Base-by-base conservation (phyloP, 2,329 filamentous ascomycete species). In the Cordyceps tenuipes region DNA sequence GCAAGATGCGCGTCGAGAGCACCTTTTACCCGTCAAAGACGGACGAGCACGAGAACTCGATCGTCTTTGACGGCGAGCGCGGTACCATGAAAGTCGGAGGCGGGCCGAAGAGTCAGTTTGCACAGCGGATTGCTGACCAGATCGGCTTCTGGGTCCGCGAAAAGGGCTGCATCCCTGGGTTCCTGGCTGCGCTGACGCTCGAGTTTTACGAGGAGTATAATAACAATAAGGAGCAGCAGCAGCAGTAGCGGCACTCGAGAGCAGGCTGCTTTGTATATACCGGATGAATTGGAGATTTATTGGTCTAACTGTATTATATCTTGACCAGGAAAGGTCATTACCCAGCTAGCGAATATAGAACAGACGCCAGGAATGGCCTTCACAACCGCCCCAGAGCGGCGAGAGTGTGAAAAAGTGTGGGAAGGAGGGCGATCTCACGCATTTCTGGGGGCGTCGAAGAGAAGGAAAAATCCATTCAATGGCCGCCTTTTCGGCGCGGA, bases 11-110 rank as follows among this genome's bases (percentile, higher is more conserved):
- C 36, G 90, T 97, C 23, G 95, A 93, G 59, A 88, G 83, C 62
- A 88, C 93, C 65, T 95, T 93, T 70, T 89, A 89, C 70, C 88
- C 91, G 0, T 86, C 83, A 2, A 73, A 63, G 75, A 84, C 71
- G 70, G 84, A 89, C 59, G 86, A 89, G 68, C 84, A 90, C 70
- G 85, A 88, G 71, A 87, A 87, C 66, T 85, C 82, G 61, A 87
- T 88, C 62, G 85, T 96, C 0, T 97, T 97, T 71, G 91, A 96
- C 73, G 91, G 91, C 56, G 91, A 97, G 75, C 86, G 89, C 61
- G 94, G 93, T 8, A 97, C 92, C 1, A 99, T 99, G 94, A 99
- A 99, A 80, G 89, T 99, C 61, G 90, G 88, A 39, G 94, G 94
- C 1, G 94, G 94, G 0, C 90, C 91, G 1, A 83, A 89, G 69